phyloP scores from a whole-genome alignment of 352 stramenopile genomes.

The Phytopythium mirpurense region DNA sequence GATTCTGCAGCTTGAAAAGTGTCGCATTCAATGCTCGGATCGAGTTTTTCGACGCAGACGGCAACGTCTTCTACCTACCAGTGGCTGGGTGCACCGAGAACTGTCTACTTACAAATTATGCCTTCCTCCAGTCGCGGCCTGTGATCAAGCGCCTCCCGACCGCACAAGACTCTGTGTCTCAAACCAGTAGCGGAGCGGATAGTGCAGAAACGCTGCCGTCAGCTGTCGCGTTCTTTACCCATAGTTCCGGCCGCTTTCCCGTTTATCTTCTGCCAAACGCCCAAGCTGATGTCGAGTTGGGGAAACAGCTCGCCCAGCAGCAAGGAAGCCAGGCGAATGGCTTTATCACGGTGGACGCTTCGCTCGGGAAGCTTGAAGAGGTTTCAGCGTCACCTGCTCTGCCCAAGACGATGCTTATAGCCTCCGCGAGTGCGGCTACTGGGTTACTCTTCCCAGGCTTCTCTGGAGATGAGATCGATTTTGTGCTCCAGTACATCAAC shows the following conservation, averaged over 20 bases:
- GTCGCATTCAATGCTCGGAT: slow-evolving; percentile 90
- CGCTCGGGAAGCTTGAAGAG: slow-evolving; percentile 14
- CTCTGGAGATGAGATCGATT: slow-evolving; percentile 39
- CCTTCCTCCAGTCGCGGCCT: slow-evolving; percentile 53
- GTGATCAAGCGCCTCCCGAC: background rate
- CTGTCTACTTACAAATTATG: slow-evolving; percentile 88
- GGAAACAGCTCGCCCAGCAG: slow-evolving; percentile 22
- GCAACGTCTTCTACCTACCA: slow-evolving; percentile 79
- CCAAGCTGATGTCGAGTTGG: slow-evolving; percentile 35
- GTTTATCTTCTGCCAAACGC: slow-evolving; percentile 48
- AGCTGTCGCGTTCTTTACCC: slow-evolving; percentile 35
- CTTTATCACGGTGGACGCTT: slow-evolving; percentile 44
- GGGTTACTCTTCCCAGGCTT: slow-evolving; percentile 9
- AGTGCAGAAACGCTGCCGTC: background rate
- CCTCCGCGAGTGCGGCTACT: background rate
- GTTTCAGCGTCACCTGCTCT: slow-evolving; percentile 1
- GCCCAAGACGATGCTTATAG: background rate
- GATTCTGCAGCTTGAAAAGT: slow-evolving; percentile 74
- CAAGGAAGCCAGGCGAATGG: slow-evolving; percentile 16
- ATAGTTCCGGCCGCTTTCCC: slow-evolving; percentile 43
- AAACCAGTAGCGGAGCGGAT: no score
- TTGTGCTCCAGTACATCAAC: slow-evolving; percentile 86
- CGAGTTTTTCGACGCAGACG: slow-evolving; percentile 91
- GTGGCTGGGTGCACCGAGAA: slow-evolving; percentile 89
- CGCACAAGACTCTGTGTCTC: background rate